phyloP scores from a whole-genome alignment of 805 yeast genomes.

The Tetrapisispora phaffii region DNA sequence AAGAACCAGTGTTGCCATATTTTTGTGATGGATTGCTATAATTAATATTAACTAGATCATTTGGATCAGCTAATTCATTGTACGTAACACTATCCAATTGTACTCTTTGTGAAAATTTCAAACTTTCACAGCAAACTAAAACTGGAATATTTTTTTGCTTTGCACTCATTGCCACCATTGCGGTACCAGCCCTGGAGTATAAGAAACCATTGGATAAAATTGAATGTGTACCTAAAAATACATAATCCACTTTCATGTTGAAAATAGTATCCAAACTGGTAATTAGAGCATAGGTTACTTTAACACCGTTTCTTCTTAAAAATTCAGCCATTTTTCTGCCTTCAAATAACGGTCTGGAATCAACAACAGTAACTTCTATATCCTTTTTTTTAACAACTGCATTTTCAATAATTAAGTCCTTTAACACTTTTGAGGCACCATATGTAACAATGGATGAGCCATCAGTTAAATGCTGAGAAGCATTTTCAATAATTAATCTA shows the following conservation, averaged over 20 bases:
- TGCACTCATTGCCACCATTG: constrained; percentile 85
- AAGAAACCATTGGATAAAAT: constrained; percentile 91
- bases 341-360: constrained; percentile 89
- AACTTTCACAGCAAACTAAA: constrained; percentile 86
- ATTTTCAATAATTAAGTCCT: constrained; percentile 62
- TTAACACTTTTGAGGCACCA: constrained; percentile 80
- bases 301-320: constrained; percentile 54
- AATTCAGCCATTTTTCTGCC: constrained; percentile 69
- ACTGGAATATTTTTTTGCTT: constrained; percentile 86
- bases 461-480: constrained; percentile 63
- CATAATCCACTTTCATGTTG: constrained; percentile 72
- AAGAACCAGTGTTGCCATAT: constrained; percentile 44
- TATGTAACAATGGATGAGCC: constrained; percentile 77
- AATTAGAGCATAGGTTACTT: constrained; percentile 65
- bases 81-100: constrained; percentile 92
- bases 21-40: constrained; percentile 42
- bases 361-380: constrained; percentile 79
- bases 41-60: constrained; percentile 49
- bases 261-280: constrained; percentile 72
- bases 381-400: constrained; percentile 49
- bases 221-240: constrained; percentile 93
- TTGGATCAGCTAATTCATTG: constrained; percentile 80
- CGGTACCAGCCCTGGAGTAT: constrained; percentile 91
- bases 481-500: constrained; percentile 69
- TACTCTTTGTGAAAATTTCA: constrained; percentile 89